Conservation (phyloP, 176 grass and related monocot genomes). For the Secale cereale region DNA sequence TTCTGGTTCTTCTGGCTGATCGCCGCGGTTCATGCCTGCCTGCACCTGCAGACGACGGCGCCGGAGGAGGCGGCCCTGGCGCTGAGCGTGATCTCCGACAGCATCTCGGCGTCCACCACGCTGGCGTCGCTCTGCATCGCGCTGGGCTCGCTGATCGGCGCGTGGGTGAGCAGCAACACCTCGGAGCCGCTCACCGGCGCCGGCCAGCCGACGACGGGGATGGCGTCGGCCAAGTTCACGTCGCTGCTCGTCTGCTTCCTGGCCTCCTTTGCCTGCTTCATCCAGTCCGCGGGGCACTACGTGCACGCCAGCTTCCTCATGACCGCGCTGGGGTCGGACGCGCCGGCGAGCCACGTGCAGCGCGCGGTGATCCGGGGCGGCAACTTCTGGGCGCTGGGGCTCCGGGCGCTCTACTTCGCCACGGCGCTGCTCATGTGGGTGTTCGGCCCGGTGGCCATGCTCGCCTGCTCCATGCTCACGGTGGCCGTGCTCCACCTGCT, state of each 20-base stretch:
- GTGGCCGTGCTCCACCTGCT: slow-evolving; percentile 55
- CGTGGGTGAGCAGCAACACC: slow-evolving; percentile 59
- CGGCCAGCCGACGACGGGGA: slow-evolving; percentile 23
- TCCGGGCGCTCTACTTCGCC: slow-evolving; percentile 75
- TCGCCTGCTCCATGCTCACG: slow-evolving; percentile 57
- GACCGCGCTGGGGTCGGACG: slow-evolving; percentile 60
- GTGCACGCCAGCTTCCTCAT: slow-evolving; percentile 81
- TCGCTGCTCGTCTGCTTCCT: slow-evolving; percentile 72
- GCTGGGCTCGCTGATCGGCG: slow-evolving; percentile 69
- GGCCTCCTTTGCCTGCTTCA: slow-evolving; percentile 82
- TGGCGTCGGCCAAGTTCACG: slow-evolving; percentile 52
- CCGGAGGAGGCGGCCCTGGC: slow-evolving; percentile 51
- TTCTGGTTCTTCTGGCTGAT: background rate
- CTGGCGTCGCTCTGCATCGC: slow-evolving; percentile 85
- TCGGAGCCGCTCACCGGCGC: slow-evolving; percentile 29
- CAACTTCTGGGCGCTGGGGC: slow-evolving; percentile 63
- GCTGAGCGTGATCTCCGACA: slow-evolving; percentile 62
- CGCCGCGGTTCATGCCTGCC: background rate
- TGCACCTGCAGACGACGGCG: slow-evolving; percentile 7
- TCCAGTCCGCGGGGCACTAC: slow-evolving; percentile 77
- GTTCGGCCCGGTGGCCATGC: slow-evolving; percentile 71
- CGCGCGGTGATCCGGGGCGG: slow-evolving; percentile 61
- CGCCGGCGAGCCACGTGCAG: slow-evolving; percentile 52
- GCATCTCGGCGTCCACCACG: slow-evolving; percentile 69
- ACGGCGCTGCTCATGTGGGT: slow-evolving; percentile 84